Base-by-base conservation (phyloP, 345 rosid species). In the Reutealis trisperma region DNA sequence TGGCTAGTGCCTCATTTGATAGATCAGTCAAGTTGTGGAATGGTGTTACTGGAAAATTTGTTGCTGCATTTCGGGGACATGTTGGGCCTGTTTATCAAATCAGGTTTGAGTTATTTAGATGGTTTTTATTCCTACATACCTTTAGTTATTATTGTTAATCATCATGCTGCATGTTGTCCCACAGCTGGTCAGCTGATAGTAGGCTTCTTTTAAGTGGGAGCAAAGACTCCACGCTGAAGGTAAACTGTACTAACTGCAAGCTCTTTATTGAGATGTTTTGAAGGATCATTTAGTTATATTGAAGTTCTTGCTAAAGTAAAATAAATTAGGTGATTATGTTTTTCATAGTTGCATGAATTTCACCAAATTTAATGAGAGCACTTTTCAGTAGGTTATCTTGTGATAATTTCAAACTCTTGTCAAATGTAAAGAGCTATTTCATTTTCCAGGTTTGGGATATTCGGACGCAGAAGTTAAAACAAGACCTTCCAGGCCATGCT, bases 111-210 rank as follows among this genome's bases (percentile, higher is more conserved):
- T 76, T 71, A n/a, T 67, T 49, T 63, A 71, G 32, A 37, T 57
- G 69, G 49, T 59, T 78, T 54, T 55, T 45, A 21, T 42, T 16
- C 61, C 37, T 62, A 63, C 32, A n/a, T 12, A 64, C 42, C 32
- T 37, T 18, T n/a, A 41, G 47, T 79, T 74, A 27, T 41, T 37
- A 21, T 44, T 19, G 49, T 77, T 82, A 67, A 77, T 73, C 32
- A 51, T 73, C 25, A 67, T 69, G 45, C 79, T 75, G 55, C 59
- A 22, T 74, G 69, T 32, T 71, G 47, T 71, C 15, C 45, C 41
- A 45, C 92, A 92, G 98, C 87, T 96, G 99, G 99, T 96, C 98
- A 0, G 96, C 99, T 41, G 99, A 96, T 82, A 93, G 98, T 82
- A 90, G 97, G 81, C 84, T 93, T 89, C 97, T 96, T 79, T 83